Conservation (phyloP, 805 yeast species). For the Zygosaccharomyces bailii region DNA sequence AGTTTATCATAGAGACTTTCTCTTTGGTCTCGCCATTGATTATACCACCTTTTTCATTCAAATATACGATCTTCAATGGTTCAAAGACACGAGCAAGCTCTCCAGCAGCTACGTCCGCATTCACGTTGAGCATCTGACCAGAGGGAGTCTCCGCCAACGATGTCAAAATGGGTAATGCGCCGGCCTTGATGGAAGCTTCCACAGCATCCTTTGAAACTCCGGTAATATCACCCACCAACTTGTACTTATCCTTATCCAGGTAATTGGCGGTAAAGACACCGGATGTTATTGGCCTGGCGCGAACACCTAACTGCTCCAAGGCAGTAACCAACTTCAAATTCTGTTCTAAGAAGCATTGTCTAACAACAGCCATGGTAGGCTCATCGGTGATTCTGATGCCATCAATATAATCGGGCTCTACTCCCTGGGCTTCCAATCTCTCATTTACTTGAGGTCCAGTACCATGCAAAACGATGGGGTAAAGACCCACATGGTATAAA, state of each 20-base stretch:
- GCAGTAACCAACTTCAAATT: constrained; percentile 94
- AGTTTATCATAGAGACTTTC: constrained; percentile 81
- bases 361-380: constrained; percentile 92
- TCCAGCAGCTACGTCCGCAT: constrained; percentile 99
- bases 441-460: constrained; percentile 99
- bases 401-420: constrained; percentile 92
- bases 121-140: constrained; percentile 94
- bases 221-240: constrained; percentile 86
- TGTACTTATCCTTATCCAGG: constrained; percentile 84
- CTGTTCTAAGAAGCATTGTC: constrained; percentile 93
- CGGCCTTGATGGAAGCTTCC: constrained; percentile 92
- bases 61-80: constrained; percentile 92
- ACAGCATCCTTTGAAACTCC: constrained; percentile 85
- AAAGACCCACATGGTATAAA: constrained; percentile 93
- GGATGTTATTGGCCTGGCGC: constrained; percentile 96
- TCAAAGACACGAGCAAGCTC: constrained; percentile 95
- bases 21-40: constrained; percentile 89
- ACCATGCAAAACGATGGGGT: constrained; percentile 95
- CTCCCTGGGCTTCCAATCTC: constrained; percentile 86
- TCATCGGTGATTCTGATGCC: constrained; percentile 96
- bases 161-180: constrained; percentile 93
- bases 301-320: constrained; percentile 91
- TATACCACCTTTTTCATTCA: constrained; percentile 97
- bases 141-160: constrained; percentile 95
- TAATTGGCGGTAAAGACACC: constrained; percentile 96